phyloP scores from a whole-genome alignment of 345 rosid species.

The Lepidium aucheri region DNA sequence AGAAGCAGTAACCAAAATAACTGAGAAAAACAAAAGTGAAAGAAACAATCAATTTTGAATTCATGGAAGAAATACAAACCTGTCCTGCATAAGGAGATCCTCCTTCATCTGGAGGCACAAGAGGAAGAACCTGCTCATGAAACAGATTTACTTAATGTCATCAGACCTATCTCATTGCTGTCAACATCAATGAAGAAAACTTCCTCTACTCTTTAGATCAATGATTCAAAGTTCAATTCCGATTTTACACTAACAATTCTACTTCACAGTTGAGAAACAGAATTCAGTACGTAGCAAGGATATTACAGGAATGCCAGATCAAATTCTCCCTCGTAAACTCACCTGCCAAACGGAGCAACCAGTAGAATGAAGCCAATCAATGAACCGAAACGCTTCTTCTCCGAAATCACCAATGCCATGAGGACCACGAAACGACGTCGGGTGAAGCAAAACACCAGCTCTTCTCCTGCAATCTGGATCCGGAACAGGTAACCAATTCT shows the following conservation, averaged over 20 bases:
- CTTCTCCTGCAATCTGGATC: constrained; percentile 42
- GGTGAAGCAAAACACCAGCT: constrained; percentile 88
- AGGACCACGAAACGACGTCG: constrained; percentile 77
- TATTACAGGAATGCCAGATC: neutral
- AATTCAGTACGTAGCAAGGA: neutral
- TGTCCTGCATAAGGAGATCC: constrained; percentile 94
- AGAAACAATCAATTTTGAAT: neutral
- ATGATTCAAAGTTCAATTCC: neutral
- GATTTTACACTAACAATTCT: neutral
- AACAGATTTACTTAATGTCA: neutral
- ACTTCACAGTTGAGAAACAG: neutral
- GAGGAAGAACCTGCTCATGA: constrained; percentile 76
- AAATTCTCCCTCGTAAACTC: neutral
- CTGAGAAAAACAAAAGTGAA: neutral
- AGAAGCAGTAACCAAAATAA: neutral
- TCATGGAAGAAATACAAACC: constrained; percentile 33
- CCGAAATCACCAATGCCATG: constrained; percentile 91
- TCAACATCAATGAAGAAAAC: no score
- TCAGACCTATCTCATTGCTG: no score
- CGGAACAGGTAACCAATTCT: constrained; percentile 43
- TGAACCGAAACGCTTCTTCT: constrained; percentile 57
- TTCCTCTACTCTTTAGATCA: no score
- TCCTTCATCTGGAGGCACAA: constrained; percentile 78
- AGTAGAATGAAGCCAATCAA: constrained; percentile 81
- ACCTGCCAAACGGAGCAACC: constrained; percentile 98